Base-by-base conservation (phyloP, 139 green algal genomes). In the Micromonas pusilla region DNA sequence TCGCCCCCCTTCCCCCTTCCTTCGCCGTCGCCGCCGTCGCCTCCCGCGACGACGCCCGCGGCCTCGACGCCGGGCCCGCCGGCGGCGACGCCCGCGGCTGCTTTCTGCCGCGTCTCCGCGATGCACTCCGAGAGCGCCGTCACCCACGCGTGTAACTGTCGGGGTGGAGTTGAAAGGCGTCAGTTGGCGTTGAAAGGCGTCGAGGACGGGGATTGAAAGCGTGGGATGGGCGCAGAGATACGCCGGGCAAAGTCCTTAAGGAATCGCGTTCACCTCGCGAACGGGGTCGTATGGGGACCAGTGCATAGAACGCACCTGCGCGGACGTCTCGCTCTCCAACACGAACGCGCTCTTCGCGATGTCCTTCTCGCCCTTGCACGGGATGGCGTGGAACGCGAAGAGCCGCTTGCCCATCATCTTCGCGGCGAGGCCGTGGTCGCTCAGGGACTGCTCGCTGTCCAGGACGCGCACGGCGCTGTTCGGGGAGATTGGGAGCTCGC, bases 121-220 rank as follows among this genome's bases (percentile, higher is more conserved):
- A 75, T 75, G 0, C 34, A 34, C 19, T 75, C 68, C 34, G 34
- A 33, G n/a, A 75, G 3, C 3, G 68, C 68, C 3, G 68, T 75
- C 20, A 75, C 68, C 68, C 68, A 75, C 19, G n/a, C n/a, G n/a
- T n/a, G n/a, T n/a, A n/a, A n/a, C n/a, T n/a, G n/a, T n/a, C n/a
- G n/a, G n/a, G n/a, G n/a, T n/a, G n/a, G n/a, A n/a, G n/a, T n/a
- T n/a, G n/a, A n/a, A n/a, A n/a, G n/a, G n/a, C n/a, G n/a, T n/a
- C n/a, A n/a, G n/a, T n/a, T n/a, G n/a, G n/a, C n/a, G n/a, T n/a
- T n/a, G n/a, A n/a, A n/a, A n/a, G n/a, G n/a, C n/a, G n/a, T n/a
- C n/a, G n/a, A n/a, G n/a, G n/a, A n/a, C n/a, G n/a, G n/a, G n/a
- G n/a, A n/a, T n/a, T n/a, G n/a, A n/a, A n/a, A n/a, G n/a, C n/a